A percentile compares a stretch with the other conserved stretches of the same genome.
Evolutionary conservation across 2,329 filamentous ascomycete species (phyloP).

Genomic region (Epicoccum sorghinum): DNA sequence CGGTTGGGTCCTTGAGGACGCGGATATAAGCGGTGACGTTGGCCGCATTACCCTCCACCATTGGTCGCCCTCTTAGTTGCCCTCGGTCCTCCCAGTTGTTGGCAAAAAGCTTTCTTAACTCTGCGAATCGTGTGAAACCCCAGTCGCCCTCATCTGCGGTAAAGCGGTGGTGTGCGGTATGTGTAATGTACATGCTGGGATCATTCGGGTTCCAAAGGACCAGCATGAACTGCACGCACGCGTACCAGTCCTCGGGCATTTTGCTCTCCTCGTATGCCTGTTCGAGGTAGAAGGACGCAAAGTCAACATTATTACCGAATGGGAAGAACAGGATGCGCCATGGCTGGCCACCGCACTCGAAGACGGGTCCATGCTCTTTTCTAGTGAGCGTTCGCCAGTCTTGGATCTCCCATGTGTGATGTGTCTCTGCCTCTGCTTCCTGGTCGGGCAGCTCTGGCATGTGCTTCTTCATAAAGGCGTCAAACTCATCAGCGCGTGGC

Average conservation of each 20-base stretch:
- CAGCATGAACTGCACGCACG: constrained; percentile 92
- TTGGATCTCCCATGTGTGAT: constrained; percentile 86
- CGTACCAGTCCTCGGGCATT: constrained; percentile 87
- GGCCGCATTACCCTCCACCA: constrained; percentile 77
- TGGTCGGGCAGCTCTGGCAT: constrained; percentile 80
- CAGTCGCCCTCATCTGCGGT: constrained; percentile 96
- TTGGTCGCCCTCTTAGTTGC: constrained; percentile 70
- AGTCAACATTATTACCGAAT: constrained; percentile 91
- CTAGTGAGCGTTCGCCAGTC: constrained; percentile 78
- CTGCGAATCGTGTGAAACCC: constrained; percentile 97
- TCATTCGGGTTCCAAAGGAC: constrained; percentile 95
- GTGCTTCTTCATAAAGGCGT: constrained; percentile 83
- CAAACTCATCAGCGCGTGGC: constrained; percentile 66
- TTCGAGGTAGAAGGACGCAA: constrained; percentile 93
- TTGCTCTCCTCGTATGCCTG: constrained; percentile 84
- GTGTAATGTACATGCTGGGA: constrained; percentile 76
- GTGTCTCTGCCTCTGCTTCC: constrained; percentile 75
- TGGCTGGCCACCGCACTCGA: constrained; percentile 83
- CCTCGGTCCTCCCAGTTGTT: constrained; percentile 72
- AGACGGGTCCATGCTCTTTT: constrained; percentile 86
- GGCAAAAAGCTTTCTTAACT: constrained; percentile 84
- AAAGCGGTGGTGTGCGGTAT: constrained; percentile 91
- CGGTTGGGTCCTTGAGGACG: constrained; percentile 84
- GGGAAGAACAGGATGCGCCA: constrained; percentile 98
- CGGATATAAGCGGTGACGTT: constrained; percentile 85